These are phyloP conservation scores for Puccinia hordei DNA, from an alignment of 1,284 basidiomycete species.

Conservation along the genomic window DNA sequence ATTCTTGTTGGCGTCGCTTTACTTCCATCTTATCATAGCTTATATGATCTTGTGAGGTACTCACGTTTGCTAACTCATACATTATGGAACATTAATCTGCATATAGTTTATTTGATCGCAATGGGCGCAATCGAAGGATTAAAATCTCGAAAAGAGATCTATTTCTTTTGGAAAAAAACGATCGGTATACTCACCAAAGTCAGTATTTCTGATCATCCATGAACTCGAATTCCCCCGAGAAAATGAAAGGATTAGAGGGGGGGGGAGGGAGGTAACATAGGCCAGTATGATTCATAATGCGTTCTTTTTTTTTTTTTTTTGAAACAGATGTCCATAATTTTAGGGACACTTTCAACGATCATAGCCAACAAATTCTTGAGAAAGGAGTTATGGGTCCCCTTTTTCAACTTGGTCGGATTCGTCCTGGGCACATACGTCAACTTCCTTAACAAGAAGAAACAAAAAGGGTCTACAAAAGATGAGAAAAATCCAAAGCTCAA, in stretches of 20 bases:
- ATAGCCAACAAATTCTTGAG: conserved; percentile 33
- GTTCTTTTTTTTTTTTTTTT: background rate
- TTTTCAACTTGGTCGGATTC: conserved; percentile 36
- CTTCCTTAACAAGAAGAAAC: conserved; percentile 30
- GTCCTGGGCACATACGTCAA: conserved; percentile 39
- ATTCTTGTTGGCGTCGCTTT: background rate
- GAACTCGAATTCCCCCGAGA: background rate
- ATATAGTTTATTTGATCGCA: conserved; percentile 67
- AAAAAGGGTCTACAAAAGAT: background rate
- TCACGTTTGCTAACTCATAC: background rate
- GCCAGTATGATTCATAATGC: background rate
- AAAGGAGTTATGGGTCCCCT: conserved; percentile 23
- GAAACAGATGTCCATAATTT: conserved; percentile 18
- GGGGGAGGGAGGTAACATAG: background rate
- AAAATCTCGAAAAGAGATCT: conserved; percentile 68
- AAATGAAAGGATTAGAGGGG: background rate
- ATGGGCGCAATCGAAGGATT: conserved; percentile 85
- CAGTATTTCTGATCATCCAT: background rate
- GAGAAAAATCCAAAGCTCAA: background rate
- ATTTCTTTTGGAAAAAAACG: conserved; percentile 37
- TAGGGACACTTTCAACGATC: conserved; percentile 29
- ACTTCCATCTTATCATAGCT: conserved; percentile 30
- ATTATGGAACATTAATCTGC: conserved; percentile 8
- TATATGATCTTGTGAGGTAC: background rate
- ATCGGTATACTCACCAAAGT: conserved; percentile 36